Percentiles rank a stretch among this genome's conserved stretches.
phyloP scores from a whole-genome alignment of 306 rosid genomes.

The Fagus crenata region DNA sequence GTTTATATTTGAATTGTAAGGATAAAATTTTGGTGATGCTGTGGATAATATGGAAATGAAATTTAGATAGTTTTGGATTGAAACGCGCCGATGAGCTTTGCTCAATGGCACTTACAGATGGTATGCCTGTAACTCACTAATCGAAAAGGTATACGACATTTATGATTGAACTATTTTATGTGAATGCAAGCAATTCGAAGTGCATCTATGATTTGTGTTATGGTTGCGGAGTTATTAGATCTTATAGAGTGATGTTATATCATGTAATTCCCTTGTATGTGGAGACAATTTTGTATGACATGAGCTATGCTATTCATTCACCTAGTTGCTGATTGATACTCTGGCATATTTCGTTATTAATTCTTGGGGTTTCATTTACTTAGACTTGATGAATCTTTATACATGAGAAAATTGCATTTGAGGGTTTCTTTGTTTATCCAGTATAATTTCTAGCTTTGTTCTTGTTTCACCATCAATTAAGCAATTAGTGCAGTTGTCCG shows the following conservation, averaged over 20 bases:
- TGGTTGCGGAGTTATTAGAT: neutral
- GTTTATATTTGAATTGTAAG: neutral
- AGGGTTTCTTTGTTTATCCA: neutral
- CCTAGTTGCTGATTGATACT: neutral
- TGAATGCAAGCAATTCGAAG: neutral
- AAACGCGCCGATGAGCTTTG: no score
- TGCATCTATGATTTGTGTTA: neutral
- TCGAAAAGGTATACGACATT: neutral
- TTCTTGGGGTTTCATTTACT: neutral
- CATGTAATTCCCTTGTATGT: neutral
- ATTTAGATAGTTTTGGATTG: no score
- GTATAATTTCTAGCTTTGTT: neutral
- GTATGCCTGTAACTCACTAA: no score
- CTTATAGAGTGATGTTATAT: neutral
- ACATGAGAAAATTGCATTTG: neutral
- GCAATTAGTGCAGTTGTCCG: neutral
- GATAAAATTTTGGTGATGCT: no score
- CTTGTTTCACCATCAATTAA: neutral
- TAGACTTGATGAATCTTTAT: neutral
- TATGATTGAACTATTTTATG: neutral
- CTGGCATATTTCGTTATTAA: neutral
- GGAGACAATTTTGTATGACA: neutral
- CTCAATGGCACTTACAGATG: no score
- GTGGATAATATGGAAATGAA: no score
- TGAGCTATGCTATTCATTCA: neutral